Base-by-base conservation (phyloP, 495 filamentous ascomycete genomes). In the Amorphotheca resinae region DNA sequence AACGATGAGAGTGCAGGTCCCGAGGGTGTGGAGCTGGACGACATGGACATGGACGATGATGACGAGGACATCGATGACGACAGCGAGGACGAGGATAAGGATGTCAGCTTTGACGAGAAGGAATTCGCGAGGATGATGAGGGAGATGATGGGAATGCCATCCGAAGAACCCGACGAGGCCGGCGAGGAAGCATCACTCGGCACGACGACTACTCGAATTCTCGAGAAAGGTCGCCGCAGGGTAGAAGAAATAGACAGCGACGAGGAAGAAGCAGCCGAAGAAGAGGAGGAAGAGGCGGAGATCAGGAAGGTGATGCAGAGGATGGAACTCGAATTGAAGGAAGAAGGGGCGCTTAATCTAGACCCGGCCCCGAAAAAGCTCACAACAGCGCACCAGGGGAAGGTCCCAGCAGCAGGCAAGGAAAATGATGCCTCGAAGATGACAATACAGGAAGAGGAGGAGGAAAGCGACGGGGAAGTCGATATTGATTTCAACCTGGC, bases 71-170 rank as follows among this genome's bases (percentile, higher is more conserved):
- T 61, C 44, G 63, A 68, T 3, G 62, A 65, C 2, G 59, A 60
- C 8, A 61, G 57, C 2, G 63, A 64, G 6, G 77, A 73, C 16
- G 80, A 91, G 53, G 84, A 91, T 50, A 79, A 77, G 47, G 80
- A 83, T 40, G 73, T 82, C 1, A 78, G 75, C 25, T 87, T 93
- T 49, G 76, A 95, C 52, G 87, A 95, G 61, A 76, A 79, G 20
- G 82, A 87, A 46, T 94, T 95, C 53, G 66, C 79, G 14, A 67
- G 55, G 37, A 84, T 93, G 79, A 94, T 96, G 86, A 76, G 79
- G 41, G 87, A 93, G 57, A 94, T 94, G 84, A 91, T 91, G 84
- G 84, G 84, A 9, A 67, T 93, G 60, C 80, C 84, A 16, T 39
- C 60, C 9, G 57, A 60, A 33, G 48, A 56, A 20, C 58, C 60